These are phyloP conservation scores for Dothidotthia symphoricarpi DNA, from an alignment of 2,329 filamentous ascomycete genomes.

Conservation along the genomic window DNA sequence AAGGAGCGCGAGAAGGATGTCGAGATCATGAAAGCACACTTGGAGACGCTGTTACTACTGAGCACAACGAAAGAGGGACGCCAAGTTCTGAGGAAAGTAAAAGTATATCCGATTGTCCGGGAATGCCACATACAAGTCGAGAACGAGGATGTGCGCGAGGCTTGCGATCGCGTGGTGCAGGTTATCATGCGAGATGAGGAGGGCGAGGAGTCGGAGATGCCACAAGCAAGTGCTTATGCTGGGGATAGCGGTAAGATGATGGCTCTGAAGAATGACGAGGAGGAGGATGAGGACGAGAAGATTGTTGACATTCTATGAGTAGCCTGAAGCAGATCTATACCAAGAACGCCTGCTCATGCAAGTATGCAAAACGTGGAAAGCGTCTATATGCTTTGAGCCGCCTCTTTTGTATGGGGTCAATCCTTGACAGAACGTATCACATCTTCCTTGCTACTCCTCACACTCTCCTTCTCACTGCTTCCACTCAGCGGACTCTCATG, in stretches of 20 bases:
- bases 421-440: constrained; percentile 11
- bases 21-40: constrained; percentile 77
- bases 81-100: constrained; percentile 69
- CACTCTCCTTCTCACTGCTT: constrained; percentile 9
- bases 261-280: constrained; percentile 28
- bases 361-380: too few relatives aligned
- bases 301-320: constrained; percentile 33
- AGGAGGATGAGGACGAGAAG: constrained; percentile 39
- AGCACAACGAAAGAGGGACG: constrained; percentile 75
- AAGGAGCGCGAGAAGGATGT: constrained; percentile 79
- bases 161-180: constrained; percentile 86
- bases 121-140: constrained; percentile 79
- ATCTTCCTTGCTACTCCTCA: constrained; percentile 14
- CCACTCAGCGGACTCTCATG: constrained; percentile 17
- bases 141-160: constrained; percentile 77
- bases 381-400: too few relatives aligned
- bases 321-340: too few relatives aligned
- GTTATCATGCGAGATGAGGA: constrained; percentile 80
- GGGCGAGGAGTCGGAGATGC: constrained; percentile 52
- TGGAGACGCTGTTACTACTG: constrained; percentile 83
- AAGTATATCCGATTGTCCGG: constrained; percentile 85
- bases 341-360: too few relatives aligned
- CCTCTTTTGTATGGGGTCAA: constrained; percentile 1
- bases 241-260: constrained; percentile 27
- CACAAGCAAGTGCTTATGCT: constrained; percentile 9